Conservation (phyloP, 441 rosid genomes). For the Gossypium gossypioides region DNA sequence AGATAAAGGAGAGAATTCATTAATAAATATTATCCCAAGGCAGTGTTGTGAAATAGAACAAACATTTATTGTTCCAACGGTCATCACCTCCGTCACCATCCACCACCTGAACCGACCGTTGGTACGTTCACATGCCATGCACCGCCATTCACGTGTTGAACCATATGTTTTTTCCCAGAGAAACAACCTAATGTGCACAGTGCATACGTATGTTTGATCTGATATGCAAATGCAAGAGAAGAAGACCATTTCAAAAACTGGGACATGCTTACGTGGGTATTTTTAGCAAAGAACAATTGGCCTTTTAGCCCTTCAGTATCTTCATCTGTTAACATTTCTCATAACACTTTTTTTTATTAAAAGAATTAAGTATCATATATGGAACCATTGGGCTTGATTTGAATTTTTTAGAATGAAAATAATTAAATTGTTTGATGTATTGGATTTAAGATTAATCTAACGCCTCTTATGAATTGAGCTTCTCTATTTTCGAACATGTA, state of each 20-base stretch:
- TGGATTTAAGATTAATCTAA: too few relatives aligned
- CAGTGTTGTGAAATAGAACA: neutral
- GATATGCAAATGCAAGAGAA: neutral
- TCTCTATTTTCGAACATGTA: too few relatives aligned
- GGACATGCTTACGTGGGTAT: neutral
- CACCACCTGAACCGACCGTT: slow-evolving; percentile 26
- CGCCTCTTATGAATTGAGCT: too few relatives aligned
- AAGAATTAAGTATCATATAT: too few relatives aligned
- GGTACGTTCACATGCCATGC: slow-evolving; percentile 17
- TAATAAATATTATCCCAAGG: neutral
- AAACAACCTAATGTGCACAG: slow-evolving; percentile 1
- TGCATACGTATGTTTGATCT: neutral
- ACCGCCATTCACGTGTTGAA: slow-evolving; percentile 6
- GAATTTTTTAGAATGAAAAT: too few relatives aligned
- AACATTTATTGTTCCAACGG: slow-evolving; percentile 29
- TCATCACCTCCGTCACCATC: slow-evolving; percentile 16
- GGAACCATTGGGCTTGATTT: neutral
- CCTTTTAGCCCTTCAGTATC: neutral
- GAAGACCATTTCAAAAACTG: neutral
- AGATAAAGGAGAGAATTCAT: neutral
- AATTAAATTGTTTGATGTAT: too few relatives aligned
- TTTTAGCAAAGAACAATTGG: neutral
- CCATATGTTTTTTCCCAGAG: neutral
- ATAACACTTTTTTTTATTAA: too few relatives aligned
- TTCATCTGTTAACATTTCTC: too few relatives aligned